Conservation (phyloP, 1,139 yeast species). For the Hyphopichia wangnamkhiaoensis region DNA sequence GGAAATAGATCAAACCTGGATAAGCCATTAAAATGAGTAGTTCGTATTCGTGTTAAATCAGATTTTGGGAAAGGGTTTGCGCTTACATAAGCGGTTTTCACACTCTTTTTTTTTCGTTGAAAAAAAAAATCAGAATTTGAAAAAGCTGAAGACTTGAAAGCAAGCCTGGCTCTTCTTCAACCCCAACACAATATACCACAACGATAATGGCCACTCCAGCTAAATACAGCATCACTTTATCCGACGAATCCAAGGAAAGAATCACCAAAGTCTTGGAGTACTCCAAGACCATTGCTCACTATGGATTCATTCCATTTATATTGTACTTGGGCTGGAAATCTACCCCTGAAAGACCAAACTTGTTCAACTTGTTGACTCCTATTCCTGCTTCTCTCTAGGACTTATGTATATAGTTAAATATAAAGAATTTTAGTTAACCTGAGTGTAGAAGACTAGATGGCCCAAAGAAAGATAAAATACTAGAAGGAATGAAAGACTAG, state of each 20-base stretch:
- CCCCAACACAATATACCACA: constrained; percentile 7
- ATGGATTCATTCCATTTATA: constrained; percentile 95
- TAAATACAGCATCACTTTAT: constrained; percentile 44
- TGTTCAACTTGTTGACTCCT: constrained; percentile 71
- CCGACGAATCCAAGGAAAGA: constrained; percentile 86
- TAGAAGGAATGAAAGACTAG: too few relatives aligned
- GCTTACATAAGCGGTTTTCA: too few relatives aligned
- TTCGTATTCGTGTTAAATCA: too few relatives aligned
- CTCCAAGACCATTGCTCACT: constrained; percentile 86
- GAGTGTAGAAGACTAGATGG: too few relatives aligned
- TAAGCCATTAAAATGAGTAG: too few relatives aligned
- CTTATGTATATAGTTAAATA: too few relatives aligned
- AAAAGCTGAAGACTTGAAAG: background rate
- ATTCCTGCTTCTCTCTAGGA: constrained; percentile 69
- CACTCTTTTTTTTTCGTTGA: background rate
- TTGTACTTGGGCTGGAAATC: constrained; percentile 92
- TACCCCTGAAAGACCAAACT: constrained; percentile 80
- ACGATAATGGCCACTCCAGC: constrained; percentile 27
- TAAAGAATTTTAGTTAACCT: too few relatives aligned
- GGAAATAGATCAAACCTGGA: too few relatives aligned
- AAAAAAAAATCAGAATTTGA: background rate
- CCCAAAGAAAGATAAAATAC: too few relatives aligned
- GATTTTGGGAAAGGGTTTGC: too few relatives aligned
- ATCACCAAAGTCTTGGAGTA: constrained; percentile 77
- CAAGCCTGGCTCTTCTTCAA: background rate